Base-by-base conservation (phyloP, 305 asterid species). In the Petunia hybrid region DNA sequence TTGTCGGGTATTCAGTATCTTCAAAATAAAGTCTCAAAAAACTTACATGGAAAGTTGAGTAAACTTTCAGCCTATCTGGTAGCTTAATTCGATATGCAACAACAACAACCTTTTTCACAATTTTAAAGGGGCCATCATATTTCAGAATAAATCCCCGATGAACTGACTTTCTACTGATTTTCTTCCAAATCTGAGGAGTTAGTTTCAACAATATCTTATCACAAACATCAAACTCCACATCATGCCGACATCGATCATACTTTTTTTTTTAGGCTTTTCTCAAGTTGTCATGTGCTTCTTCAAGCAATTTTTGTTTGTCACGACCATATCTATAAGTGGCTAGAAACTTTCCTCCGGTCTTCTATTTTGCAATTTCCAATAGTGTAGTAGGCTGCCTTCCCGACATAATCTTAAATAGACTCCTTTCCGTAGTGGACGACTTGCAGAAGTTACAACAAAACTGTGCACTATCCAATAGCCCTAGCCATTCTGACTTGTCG, bases 1-100 rank as follows among this genome's bases (percentile, higher is more conserved):
- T 35, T 53, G 5, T 3, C 59, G n/a, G 59, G 12, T 22, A 22
- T 8, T 53, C n/a, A 53, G 12, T 56, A 57, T 51, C 64, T 12
- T 35, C 12, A 2, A 51, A 16, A 8, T 5, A 81, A 0, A 31
- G 48, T 4, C 62, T 76, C 45, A 81, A n/a, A 2, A 62, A 74
- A 1, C 81, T 74, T 12, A 81, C 77, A 53, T 75, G 81, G 13
- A 81, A 75, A 0, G n/a, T 64, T 4, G 61, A 66, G 10, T 75
- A 59, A 0, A 81, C 4, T 13, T 61, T 81, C 2, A 74, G 8
- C 2, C 76, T 0, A 46, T 61, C 67, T 0, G 45, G 80, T 4
- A 73, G 38, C 62, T 51, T 51, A 5, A 75, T 35, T 42, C 59
- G 9, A 36, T 81, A 81, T 1, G 81, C 76, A 0, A 53, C 60